Evolutionary conservation across 768 basidiomycete species (phyloP).

Genomic region (Steccherinum ochraceum): DNA sequence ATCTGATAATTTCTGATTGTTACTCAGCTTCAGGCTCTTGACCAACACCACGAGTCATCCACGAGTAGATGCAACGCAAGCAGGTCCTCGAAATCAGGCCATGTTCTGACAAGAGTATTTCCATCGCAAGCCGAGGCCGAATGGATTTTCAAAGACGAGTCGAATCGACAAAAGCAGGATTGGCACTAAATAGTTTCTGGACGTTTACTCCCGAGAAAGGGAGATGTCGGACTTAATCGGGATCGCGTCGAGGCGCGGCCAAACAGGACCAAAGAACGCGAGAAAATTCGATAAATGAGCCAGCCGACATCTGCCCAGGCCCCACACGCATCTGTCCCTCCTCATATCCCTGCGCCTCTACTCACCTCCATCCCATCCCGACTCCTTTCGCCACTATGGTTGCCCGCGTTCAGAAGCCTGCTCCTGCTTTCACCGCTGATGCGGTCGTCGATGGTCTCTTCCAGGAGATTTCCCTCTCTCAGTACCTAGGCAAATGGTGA

Average conservation of each 20-base stretch:
- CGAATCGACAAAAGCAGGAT: too few species aligned
- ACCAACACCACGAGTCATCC: too few species aligned
- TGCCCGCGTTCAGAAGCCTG: conserved; percentile 65
- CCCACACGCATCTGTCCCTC: background rate
- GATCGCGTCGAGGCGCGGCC: conserved; percentile 1
- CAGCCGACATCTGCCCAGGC: conserved; percentile 2
- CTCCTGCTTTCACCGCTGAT: conserved; percentile 71
- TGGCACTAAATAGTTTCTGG: too few species aligned
- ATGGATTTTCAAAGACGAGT: too few species aligned
- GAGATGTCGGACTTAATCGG: too few species aligned
- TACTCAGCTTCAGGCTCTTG: too few species aligned
- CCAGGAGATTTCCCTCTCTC: conserved; percentile 65
- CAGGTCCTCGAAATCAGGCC: too few species aligned
- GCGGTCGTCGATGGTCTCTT: conserved; percentile 76
- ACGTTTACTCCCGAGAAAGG: too few species aligned
- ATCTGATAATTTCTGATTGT: too few species aligned
- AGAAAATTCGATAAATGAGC: conserved; percentile 12
- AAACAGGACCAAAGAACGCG: conserved; percentile 22
- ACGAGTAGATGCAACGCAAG: too few species aligned
- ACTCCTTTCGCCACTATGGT: conserved; percentile 15
- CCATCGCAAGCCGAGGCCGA: too few species aligned
- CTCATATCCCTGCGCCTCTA: background rate
- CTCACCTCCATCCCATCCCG: conserved; percentile 1
- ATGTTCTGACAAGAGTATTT: too few species aligned
- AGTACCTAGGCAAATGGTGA: conserved; percentile 80